Percentiles rank a stretch among this genome's conserved stretches.
Conservation (phyloP, 2,329 filamentous ascomycete species). For the Aspergillus neoniger region DNA sequence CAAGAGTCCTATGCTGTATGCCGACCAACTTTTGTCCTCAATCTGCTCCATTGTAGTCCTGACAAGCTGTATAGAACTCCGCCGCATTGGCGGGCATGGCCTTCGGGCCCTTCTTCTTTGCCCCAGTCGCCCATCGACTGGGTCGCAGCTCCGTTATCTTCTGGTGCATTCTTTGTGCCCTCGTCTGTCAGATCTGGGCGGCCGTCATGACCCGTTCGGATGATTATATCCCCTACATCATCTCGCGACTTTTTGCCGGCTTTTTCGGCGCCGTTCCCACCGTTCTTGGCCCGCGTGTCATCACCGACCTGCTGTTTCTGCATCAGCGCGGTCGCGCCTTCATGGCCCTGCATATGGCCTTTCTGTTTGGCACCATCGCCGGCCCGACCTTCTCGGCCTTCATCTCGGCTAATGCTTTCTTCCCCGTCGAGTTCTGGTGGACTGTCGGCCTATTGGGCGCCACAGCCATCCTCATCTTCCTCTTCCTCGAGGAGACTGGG, state of each 20-base stretch:
- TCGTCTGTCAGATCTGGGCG: conserved; percentile 42
- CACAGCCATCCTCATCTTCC: conserved; percentile 37
- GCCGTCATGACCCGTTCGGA: conserved; percentile 38
- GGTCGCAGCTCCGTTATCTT: conserved; percentile 44
- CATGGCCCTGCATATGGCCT: conserved; percentile 37
- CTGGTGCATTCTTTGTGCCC: conserved; percentile 40
- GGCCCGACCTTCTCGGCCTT: conserved; percentile 46
- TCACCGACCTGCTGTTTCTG: conserved; percentile 49
- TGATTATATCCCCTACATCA: conserved; percentile 41
- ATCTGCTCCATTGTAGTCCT: conserved; percentile 35
- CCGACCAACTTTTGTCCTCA: too few species aligned
- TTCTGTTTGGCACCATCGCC: conserved; percentile 41
- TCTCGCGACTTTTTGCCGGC: conserved; percentile 44
- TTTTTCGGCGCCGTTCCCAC: conserved; percentile 44
- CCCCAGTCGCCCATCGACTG: conserved; percentile 38
- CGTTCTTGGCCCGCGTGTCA: conserved; percentile 43
- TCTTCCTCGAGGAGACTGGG: conserved; percentile 45
- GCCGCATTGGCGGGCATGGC: conserved; percentile 45
- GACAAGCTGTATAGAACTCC: conserved; percentile 19
- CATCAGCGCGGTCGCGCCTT: conserved; percentile 47
- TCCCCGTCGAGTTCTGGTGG: conserved; percentile 49
- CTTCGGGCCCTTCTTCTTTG: conserved; percentile 42
- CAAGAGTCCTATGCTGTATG: conserved; percentile 5
- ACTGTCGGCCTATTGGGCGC: conserved; percentile 41
- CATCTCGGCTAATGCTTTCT: conserved; percentile 38